phyloP scores from a whole-genome alignment of 106 monocot species.

The Alisma plantagoaquatica region DNA sequence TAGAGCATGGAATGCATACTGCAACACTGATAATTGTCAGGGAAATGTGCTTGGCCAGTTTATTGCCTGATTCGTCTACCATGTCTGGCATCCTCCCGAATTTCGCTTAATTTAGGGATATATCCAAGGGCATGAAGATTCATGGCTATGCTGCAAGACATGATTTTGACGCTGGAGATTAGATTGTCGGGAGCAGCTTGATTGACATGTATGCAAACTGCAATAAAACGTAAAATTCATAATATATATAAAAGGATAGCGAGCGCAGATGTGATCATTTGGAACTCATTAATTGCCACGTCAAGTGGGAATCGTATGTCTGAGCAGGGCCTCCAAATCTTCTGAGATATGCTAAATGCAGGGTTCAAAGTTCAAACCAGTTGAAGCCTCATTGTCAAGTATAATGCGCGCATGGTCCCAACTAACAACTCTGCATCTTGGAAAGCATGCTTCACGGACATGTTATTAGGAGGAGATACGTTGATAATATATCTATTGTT shows the following conservation, averaged over 20 bases:
- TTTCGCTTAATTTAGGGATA: constrained; percentile 51
- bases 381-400: constrained; percentile 54
- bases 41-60: constrained; percentile 32
- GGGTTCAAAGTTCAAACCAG: constrained; percentile 35
- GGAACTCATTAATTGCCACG: constrained; percentile 78
- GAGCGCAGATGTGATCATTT: constrained; percentile 37
- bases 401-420: constrained; percentile 73
- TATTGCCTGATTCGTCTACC: constrained; percentile 69
- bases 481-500: constrained; percentile 44
- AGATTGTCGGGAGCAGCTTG: constrained; percentile 68
- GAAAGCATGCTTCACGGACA: constrained; percentile 72
- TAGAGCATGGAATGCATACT: constrained; percentile 35
- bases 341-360: constrained; percentile 36
- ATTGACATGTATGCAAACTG: constrained; percentile 92
- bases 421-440: constrained; percentile 51
- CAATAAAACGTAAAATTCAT: constrained; percentile 32
- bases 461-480: constrained; percentile 35
- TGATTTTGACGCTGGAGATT: constrained; percentile 38
- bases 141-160: constrained; percentile 51
- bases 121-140: constrained; percentile 49
- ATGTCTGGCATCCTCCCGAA: constrained; percentile 63
- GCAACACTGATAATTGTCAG: constrained; percentile 56
- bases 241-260: constrained; percentile 33
- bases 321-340: constrained; percentile 56
- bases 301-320: constrained; percentile 68